A percentile compares a stretch with the other conserved stretches of the same genome.
These are phyloP conservation scores for Microthyrium microscopicum DNA, from an alignment of 2,329 filamentous ascomycete genomes.

Conservation along the genomic window DNA sequence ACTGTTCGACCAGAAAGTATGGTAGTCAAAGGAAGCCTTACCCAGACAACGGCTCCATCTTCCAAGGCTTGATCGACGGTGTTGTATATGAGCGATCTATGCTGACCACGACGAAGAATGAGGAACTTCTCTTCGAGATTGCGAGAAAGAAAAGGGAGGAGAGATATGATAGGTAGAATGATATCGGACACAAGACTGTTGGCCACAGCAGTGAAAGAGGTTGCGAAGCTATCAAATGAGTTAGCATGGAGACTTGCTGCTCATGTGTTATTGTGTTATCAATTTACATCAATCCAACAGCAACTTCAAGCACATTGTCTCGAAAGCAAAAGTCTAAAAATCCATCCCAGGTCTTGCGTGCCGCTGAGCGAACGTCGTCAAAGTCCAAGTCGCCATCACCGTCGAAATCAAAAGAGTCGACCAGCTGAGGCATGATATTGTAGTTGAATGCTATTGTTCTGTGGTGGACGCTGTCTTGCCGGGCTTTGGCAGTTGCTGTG, in stretches of 20 bases:
- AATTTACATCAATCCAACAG: constrained; percentile 54
- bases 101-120: constrained; percentile 37
- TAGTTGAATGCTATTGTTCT: too few relatives aligned
- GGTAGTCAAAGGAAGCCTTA: too few relatives aligned
- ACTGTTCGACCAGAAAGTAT: too few relatives aligned
- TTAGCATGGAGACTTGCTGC: not conserved
- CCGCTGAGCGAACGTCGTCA: constrained; percentile 22
- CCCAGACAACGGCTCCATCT: constrained; percentile 50
- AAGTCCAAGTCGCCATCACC: too few relatives aligned
- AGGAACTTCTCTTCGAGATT: constrained; percentile 64
- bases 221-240: constrained; percentile 37
- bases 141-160: constrained; percentile 50
- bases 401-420: too few relatives aligned
- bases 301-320: constrained; percentile 60
- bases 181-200: constrained; percentile 58
- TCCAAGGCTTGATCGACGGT: constrained; percentile 51
- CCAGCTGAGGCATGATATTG: too few relatives aligned
- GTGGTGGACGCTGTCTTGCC: too few relatives aligned
- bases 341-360: constrained; percentile 39
- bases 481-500: too few relatives aligned
- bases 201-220: constrained; percentile 53
- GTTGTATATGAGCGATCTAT: constrained; percentile 42
- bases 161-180: constrained; percentile 50
- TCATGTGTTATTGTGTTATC: not conserved
- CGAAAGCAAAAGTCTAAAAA: constrained; percentile 59